Evolutionary conservation across 768 basidiomycete species (phyloP).

Genomic region (Clathrus columnatus): DNA sequence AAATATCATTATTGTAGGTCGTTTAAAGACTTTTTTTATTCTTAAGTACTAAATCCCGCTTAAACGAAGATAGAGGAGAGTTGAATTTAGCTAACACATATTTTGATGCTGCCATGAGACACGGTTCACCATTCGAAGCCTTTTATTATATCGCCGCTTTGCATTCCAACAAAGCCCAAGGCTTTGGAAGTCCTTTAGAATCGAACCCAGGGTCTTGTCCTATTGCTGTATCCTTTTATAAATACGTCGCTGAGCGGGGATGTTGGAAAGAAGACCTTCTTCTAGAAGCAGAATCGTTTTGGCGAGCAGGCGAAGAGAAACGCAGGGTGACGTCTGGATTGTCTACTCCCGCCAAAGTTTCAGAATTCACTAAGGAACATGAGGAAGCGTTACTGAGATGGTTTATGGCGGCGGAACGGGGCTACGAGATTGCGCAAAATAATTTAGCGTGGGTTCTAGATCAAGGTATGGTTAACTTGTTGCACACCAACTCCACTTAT

Average conservation of each 20-base stretch:
- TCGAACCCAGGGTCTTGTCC: conserved; percentile 63
- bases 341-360: background rate
- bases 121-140: conserved; percentile 89
- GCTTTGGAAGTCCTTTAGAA: conserved; percentile 33
- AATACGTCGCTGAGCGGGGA: conserved; percentile 85
- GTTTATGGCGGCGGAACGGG: conserved; percentile 92
- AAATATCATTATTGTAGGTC: conserved; percentile 62
- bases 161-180: conserved; percentile 50
- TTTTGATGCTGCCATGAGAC: conserved; percentile 78
- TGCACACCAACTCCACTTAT: conserved; percentile 14
- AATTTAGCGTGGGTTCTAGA: conserved; percentile 90
- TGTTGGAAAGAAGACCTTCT: conserved; percentile 74
- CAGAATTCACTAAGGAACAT: conserved; percentile 38
- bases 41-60: conserved; percentile 6
- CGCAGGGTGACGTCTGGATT: conserved; percentile 2
- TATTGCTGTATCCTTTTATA: conserved; percentile 87
- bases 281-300: conserved; percentile 68
- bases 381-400: conserved; percentile 85
- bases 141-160: conserved; percentile 90
- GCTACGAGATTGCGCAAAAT: conserved; percentile 88
- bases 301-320: conserved; percentile 55
- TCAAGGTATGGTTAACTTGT: conserved; percentile 50
- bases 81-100: conserved; percentile 53
- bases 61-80: conserved; percentile 56
- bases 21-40: conserved; percentile 2